A percentile compares a stretch with the other conserved stretches of the same genome.
These are phyloP conservation scores for Myxozyma vanderwaltii DNA, from an alignment of 805 yeast genomes.

Conservation along the genomic window DNA sequence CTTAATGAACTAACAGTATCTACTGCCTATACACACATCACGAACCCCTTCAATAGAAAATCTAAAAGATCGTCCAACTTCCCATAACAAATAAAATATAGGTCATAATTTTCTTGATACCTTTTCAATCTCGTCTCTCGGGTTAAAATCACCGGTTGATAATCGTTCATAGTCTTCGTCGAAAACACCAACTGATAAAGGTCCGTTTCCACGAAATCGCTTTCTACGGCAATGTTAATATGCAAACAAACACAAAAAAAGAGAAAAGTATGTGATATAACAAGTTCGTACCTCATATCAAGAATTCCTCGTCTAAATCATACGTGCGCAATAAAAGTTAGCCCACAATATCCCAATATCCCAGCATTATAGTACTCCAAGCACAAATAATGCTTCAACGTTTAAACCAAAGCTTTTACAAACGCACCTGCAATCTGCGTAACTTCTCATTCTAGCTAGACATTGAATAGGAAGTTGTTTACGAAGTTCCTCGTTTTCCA, in stretches of 20 bases:
- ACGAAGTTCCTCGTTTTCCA: slow-evolving; percentile 75
- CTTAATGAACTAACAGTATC: too few species aligned
- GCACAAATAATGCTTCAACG: not conserved
- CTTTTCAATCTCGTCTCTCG: slow-evolving; percentile 77
- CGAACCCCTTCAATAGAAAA: not conserved
- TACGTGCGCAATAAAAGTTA: too few species aligned
- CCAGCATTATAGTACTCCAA: not conserved
- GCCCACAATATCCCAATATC: not conserved
- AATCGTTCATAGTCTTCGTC: slow-evolving; percentile 83
- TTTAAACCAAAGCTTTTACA: too few species aligned
- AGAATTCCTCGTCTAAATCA: slow-evolving; percentile 67
- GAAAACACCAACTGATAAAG: slow-evolving; percentile 87
- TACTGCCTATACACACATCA: too few species aligned
- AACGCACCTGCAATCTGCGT: slow-evolving; percentile 72
- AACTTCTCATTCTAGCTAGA: slow-evolving; percentile 77
- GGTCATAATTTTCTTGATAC: slow-evolving; percentile 44
- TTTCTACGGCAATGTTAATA: too few species aligned
- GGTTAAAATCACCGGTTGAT: slow-evolving; percentile 77
- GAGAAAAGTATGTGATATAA: not conserved
- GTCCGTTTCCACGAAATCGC: slow-evolving; percentile 91
- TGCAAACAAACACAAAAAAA: too few species aligned
- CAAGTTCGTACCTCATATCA: slow-evolving; percentile 58
- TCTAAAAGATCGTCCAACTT: too few species aligned
- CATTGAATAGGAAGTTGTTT: slow-evolving; percentile 85
- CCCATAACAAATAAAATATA: too few species aligned